Base-by-base conservation (phyloP, 805 yeast species). In the Myxozyma sirexii region DNA sequence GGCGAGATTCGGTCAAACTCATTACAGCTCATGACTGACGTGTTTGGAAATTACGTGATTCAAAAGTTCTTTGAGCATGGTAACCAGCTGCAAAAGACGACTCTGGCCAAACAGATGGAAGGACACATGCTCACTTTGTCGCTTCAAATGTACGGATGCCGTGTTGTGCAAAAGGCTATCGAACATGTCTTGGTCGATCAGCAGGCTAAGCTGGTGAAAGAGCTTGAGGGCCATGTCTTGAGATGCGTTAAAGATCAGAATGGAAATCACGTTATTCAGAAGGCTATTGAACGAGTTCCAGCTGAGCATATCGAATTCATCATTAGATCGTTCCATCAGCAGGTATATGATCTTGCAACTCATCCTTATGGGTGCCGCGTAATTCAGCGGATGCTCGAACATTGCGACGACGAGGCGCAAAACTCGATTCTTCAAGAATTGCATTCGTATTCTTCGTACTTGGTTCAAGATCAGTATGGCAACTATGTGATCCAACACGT, bases 341-440 rank as follows among this genome's bases (percentile, higher is more conserved):
- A 82, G 54, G 87, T 91, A 54, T 88, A 90, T 70, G 96, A 88
- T 70, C 78, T 94, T 64, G 88, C 97, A 0, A 88, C 96, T 0
- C 97, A 94, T 75, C 96, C 97, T 1, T 94, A 94, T 74, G 99
- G 99, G 21, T 94, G 99, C 75, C 82, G 99, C 56, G 99, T 94
- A 1, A 88, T 94, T 64, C 99, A 94, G 76, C 80, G 99, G 64
- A 79, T 93, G 67, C 78, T 94, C 63, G 98, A 94, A 74, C 86
- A 82, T 74, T 88, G 96, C 1, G 78, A 80, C 24, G 74, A 73
- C 7, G 81, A 78, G 4, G 92, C 90, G 68, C 92, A 88, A 72
- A 75, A 79, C 26, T 78, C 77, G 54, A 85, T 94, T 56, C 75
- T 94, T 68, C 77, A 76, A 26, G 96, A 90, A 71, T 78, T 94